Base-by-base conservation (phyloP, 768 basidiomycete species). In the Rubroboletus pulcherrimus region DNA sequence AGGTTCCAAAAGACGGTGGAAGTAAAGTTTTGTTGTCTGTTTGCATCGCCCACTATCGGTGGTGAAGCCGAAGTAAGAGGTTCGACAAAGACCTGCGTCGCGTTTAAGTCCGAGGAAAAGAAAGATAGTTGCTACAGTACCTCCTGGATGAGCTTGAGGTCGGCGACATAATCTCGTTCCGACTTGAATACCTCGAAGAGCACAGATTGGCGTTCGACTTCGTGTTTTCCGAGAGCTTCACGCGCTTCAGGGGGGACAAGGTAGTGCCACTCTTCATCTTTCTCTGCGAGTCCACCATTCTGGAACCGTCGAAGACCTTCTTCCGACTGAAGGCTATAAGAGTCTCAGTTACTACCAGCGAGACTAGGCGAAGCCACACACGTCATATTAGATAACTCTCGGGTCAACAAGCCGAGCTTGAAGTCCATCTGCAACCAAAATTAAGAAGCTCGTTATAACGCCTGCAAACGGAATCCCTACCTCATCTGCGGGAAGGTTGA, bases 181-280 rank as follows among this genome's bases (percentile, higher is more conserved):
- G 88, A 85, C 69, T 91, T 87, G 71, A 98, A 86, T 24, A 96
- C 73, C 68, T 98, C 95, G 62, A 94, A 95, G 7, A 99, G 79
- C 38, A 85, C 83, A 26, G 85, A 89, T 69, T 98, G 94, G 43
- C 94, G 80, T 55, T 88, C 83, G 21, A 94, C 85, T 68, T 97
- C 93, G 48, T 81, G 70, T 66, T 86, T 83, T 26, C 86, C 84
- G 3, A 98, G 72, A 0, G 84, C 81, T 30, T 87, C 84, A 15
- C 80, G 76, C 0, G 93, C 83, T 62, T 83, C 83, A n/a, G 74
- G 63, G 1, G 92, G 86, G 2, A 95, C 88, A 8, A 93, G 81
- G 31, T 80, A 75, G 63, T 89, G 78, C 96, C 95, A 98, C 47
- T 90, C 89, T 69, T 87, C 82, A 56, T 93, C 84, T n/a, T 74